These are phyloP conservation scores for Omphalotus guepiniiformis DNA, from an alignment of 768 basidiomycete genomes.

Conservation along the genomic window DNA sequence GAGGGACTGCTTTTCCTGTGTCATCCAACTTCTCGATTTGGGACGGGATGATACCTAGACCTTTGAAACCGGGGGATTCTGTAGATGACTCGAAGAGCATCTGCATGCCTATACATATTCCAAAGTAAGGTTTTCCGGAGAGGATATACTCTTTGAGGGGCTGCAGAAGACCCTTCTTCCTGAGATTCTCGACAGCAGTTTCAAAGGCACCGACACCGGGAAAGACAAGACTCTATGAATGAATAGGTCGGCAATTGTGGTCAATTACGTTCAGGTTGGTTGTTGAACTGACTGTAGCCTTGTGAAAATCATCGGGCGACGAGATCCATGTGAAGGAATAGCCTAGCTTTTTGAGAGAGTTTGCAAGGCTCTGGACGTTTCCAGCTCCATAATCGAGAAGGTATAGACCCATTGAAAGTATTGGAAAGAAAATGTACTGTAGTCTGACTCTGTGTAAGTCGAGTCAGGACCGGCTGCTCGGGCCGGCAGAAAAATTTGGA, in stretches of 20 bases:
- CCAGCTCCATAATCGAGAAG: conserved; percentile 97
- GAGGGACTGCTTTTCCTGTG: conserved; percentile 83
- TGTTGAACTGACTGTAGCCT: conserved; percentile 73
- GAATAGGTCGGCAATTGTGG: conserved; percentile 1
- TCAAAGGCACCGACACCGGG: conserved; percentile 96
- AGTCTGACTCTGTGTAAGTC: background rate
- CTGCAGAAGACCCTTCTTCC: conserved; percentile 66
- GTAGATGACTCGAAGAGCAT: conserved; percentile 85
- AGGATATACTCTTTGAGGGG: conserved; percentile 79
- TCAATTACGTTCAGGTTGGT: conserved; percentile 8
- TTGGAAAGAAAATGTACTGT: background rate
- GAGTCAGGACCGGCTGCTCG: too few species aligned
- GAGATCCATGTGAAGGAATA: conserved; percentile 89
- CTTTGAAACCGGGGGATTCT: conserved; percentile 64
- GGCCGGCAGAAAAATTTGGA: background rate
- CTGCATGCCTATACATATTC: conserved; percentile 99
- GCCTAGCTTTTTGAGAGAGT: conserved; percentile 81
- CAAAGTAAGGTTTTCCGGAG: conserved; percentile 91
- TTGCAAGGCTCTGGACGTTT: conserved; percentile 91
- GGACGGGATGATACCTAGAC: conserved; percentile 83
- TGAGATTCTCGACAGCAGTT: conserved; percentile 77
- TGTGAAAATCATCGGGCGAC: conserved; percentile 72
- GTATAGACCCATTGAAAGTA: conserved; percentile 54
- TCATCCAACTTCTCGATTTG: conserved; percentile 72
- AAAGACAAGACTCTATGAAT: conserved; percentile 82